A percentile compares a stretch with the other conserved stretches of the same genome.
These are phyloP conservation scores for Apiotrichum laibachii DNA, from an alignment of 1,284 basidiomycete species.

Conservation along the genomic window DNA sequence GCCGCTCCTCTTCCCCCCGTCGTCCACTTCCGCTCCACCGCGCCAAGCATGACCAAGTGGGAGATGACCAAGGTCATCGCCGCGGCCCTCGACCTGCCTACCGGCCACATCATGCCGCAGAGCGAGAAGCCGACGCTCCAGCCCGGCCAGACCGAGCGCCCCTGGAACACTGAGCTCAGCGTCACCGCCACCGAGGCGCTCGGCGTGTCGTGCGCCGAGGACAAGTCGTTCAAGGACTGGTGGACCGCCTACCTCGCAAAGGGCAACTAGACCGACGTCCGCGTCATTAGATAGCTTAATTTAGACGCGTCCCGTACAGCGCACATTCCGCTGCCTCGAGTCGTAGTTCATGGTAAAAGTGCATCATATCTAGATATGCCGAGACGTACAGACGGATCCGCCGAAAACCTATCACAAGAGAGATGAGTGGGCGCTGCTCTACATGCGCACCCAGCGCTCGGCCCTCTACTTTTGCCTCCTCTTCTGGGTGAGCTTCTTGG, in stretches of 20 bases:
- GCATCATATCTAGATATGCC: conserved; percentile 10
- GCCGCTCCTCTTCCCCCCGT: conserved; percentile 41
- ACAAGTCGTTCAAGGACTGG: conserved; percentile 41
- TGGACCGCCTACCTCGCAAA: conserved; percentile 35
- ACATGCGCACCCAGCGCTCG: not conserved
- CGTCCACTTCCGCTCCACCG: conserved; percentile 53
- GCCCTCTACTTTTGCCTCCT: conserved; percentile 22
- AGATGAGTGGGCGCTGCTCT: not conserved
- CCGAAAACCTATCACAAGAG: not conserved
- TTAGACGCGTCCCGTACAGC: too few relatives aligned
- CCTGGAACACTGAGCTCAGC: conserved; percentile 48
- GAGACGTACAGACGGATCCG: conserved; percentile 1
- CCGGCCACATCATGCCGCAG: conserved; percentile 42
- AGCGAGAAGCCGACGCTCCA: conserved; percentile 29
- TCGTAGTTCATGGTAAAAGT: conserved; percentile 4
- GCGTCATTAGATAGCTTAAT: not conserved
- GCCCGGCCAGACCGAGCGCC: conserved; percentile 41
- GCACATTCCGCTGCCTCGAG: too few relatives aligned
- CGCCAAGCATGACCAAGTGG: conserved; percentile 54
- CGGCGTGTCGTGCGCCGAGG: conserved; percentile 40
- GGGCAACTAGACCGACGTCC: conserved; percentile 2
- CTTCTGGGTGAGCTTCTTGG: conserved; percentile 41
- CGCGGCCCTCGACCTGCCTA: conserved; percentile 37
- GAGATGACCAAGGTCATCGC: conserved; percentile 52
- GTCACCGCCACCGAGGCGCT: conserved; percentile 35